A percentile compares a stretch with the other conserved stretches of the same genome.
phyloP scores from a whole-genome alignment of 768 basidiomycete species.

The Russula lepida region DNA sequence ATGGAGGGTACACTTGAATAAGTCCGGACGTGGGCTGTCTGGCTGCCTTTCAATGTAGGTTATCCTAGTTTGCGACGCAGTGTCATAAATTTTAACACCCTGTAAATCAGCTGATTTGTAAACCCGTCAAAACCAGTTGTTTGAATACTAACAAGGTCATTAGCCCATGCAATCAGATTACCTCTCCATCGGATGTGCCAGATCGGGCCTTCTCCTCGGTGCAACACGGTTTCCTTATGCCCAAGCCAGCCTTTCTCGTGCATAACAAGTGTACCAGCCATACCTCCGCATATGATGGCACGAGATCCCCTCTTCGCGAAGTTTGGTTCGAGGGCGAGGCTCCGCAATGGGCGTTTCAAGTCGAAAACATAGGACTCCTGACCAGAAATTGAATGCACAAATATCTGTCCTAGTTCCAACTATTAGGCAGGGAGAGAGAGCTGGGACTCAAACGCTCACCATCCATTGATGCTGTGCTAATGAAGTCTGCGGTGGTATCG shows the following conservation, averaged over 20 bases:
- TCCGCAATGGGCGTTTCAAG: slow-evolving; percentile 86
- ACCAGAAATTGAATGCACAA: slow-evolving; percentile 73
- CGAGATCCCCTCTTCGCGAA: slow-evolving; percentile 73
- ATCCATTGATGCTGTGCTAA: slow-evolving; percentile 89
- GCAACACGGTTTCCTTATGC: slow-evolving; percentile 79
- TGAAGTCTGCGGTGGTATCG: slow-evolving; percentile 79
- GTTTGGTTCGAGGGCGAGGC: slow-evolving; percentile 82
- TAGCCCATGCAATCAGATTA: slow-evolving; percentile 90
- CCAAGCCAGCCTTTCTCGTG: slow-evolving; percentile 97
- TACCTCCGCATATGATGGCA: slow-evolving; percentile 83
- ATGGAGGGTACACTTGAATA: slow-evolving; percentile 85
- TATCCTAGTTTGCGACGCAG: slow-evolving; percentile 63
- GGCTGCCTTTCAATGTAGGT: slow-evolving; percentile 77
- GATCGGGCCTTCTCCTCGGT: slow-evolving; percentile 86
- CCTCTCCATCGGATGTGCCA: slow-evolving; percentile 88
- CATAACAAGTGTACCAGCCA: slow-evolving; percentile 79
- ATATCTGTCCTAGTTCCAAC: slow-evolving; percentile 69
- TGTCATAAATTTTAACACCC: slow-evolving; percentile 95
- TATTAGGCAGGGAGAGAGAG: background rate
- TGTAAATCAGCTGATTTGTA: slow-evolving; percentile 26
- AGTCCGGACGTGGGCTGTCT: slow-evolving; percentile 83
- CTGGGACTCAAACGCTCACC: slow-evolving; percentile 45
- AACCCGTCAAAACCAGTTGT: background rate
- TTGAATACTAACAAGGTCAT: slow-evolving; percentile 58
- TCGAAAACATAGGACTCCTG: slow-evolving; percentile 80